phyloP scores from a whole-genome alignment of 129 eudicot species.

The Daucus carota region DH1_v3.0 NC_030385.2:43718001-43718500 shows the following conservation, averaged over 20 bases:
- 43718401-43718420: not conserved
- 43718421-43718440: not conserved
- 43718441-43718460: too few species aligned
- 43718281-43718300: not conserved
- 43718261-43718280: conserved; percentile 33
- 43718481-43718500: too few species aligned
- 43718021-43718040: not conserved
- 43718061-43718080: conserved; percentile 33
- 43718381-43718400: not conserved
- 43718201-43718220: conserved; percentile 82
- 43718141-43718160: conserved; percentile 92
- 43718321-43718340: not conserved
- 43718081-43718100: conserved; percentile 28
- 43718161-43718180: conserved; percentile 71
- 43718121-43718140: conserved; percentile 90
- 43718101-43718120: conserved; percentile 80
- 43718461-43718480: too few species aligned
- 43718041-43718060: conserved; percentile 37
- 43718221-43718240: conserved; percentile 37
- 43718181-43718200: conserved; percentile 80
- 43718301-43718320: not conserved
- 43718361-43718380: not conserved
- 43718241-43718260: conserved; percentile 39
- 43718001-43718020: not conserved
- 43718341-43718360: too few species aligned